Conservation (phyloP, 495 filamentous ascomycete genomes). For the Sordaria brevicollis region DNA sequence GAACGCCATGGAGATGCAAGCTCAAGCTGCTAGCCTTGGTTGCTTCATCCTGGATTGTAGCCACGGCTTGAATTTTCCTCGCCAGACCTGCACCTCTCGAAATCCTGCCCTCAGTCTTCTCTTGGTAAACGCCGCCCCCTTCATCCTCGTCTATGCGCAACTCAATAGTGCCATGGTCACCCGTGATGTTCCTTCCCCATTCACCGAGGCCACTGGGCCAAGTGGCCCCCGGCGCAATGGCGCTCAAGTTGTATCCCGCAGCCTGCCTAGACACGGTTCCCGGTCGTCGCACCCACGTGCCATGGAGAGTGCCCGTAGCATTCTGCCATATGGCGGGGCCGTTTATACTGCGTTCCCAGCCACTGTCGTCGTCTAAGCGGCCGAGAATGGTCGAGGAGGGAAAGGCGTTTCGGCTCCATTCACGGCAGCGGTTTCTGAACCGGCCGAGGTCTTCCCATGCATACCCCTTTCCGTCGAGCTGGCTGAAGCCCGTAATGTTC, state of each 20-base stretch:
- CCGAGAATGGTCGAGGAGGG: constrained; percentile 15
- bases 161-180: constrained; percentile 43
- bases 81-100: constrained; percentile 19
- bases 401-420: constrained; percentile 34
- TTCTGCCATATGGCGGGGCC: constrained; percentile 59
- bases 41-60: constrained; percentile 60
- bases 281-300: constrained; percentile 60
- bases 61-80: constrained; percentile 51
- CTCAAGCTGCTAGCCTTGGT: constrained; percentile 62
- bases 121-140: constrained; percentile 31
- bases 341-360: background rate
- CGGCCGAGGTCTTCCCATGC: constrained; percentile 55
- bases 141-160: constrained; percentile 42
- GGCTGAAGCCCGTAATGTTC: constrained; percentile 66
- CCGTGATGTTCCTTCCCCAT: constrained; percentile 61
- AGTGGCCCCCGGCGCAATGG: constrained; percentile 30
- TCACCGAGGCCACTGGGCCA: constrained; percentile 34
- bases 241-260: constrained; percentile 36
- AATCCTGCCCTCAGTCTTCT: constrained; percentile 5
- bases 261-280: constrained; percentile 24
- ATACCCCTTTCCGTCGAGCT: constrained; percentile 51
- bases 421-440: constrained; percentile 32
- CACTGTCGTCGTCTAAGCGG: constrained; percentile 15
- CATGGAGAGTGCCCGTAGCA: constrained; percentile 63
- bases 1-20: constrained; percentile 67